These are phyloP conservation scores for Myrica gale DNA, from an alignment of 306 rosid genomes.

Conservation along the genomic window DNA sequence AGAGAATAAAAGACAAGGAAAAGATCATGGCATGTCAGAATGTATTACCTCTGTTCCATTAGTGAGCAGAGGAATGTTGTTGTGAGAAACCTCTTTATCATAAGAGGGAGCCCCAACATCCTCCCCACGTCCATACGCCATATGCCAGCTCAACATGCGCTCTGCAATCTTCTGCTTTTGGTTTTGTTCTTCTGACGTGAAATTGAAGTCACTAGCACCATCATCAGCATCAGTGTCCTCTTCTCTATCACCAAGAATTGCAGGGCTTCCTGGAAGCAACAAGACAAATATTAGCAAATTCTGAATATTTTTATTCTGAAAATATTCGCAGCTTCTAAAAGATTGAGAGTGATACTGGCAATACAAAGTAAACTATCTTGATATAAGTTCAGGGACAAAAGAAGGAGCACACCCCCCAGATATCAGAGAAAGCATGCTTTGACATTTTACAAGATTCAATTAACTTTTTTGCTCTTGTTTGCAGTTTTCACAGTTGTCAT, in stretches of 20 bases:
- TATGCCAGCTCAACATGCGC: constrained; percentile 86
- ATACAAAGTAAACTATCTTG: neutral
- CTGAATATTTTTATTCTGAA: neutral
- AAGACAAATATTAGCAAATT: neutral
- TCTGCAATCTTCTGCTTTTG: constrained; percentile 88
- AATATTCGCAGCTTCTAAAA: neutral
- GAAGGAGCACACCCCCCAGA: neutral
- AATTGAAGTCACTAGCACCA: constrained; percentile 59
- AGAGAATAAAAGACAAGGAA: neutral
- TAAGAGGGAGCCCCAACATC: constrained; percentile 60
- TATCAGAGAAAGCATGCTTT: neutral
- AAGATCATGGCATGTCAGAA: constrained; percentile 9
- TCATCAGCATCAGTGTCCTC: constrained; percentile 62
- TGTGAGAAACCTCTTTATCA: constrained; percentile 79
- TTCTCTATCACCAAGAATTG: constrained; percentile 73
- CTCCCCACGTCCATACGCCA: constrained; percentile 64
- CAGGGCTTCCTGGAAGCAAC: constrained; percentile 80
- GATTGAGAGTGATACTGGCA: neutral
- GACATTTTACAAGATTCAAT: neutral
- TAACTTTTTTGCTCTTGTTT: neutral
- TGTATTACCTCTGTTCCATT: constrained; percentile 78
- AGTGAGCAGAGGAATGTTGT: constrained; percentile 57
- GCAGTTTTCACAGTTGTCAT: neutral
- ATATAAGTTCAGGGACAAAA: neutral
- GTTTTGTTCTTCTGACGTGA: constrained; percentile 64